Base-by-base conservation (phyloP, 2,329 filamentous ascomycete species). In the Gaeumannomyces tritici region DNA sequence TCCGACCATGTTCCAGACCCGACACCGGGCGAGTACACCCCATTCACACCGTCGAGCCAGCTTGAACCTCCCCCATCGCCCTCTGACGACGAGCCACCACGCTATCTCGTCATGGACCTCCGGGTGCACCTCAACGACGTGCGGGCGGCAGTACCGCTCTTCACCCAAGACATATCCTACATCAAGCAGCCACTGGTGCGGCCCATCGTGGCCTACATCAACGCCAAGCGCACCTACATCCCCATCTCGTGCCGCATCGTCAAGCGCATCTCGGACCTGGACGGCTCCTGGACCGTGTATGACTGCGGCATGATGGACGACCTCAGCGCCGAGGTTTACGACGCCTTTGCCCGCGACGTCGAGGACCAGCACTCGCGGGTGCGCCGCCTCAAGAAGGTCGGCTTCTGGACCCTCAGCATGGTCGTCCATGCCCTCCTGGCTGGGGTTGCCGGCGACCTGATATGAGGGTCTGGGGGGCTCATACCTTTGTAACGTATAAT, bases 121-220 rank as follows among this genome's bases (percentile, higher is more conserved):
- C 87, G 91, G n/a, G 88, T 98, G 65, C 90, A 97, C 71, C 84
- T 99, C 65, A 98, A 97, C 76, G 91, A 97, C 67, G 92, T 97
- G 57, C 91, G 92, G 68, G 95, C 95, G 31, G 88, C 89, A 3
- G 93, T 99, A 1, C 95, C 95, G 0, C 83, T 98, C 60, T 98
- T 99, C 77, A 96, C 90, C 1, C 88, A 86, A 21, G 89, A 97
- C 71, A 84, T 98, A 59, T 96, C 91, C 0, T 99, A 98, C 73
- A 89, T 97, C 70, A 98, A 97, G 75, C 96, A 96, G 73, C 92
- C 95, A 1, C 86, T 98, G 5, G 91, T 98, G 47, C 87, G 95
- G 5, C 95, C 95, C 21, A 99, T 99, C 65, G 93, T 99, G 55
- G 95, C 95, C 8, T 99, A 98, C 73, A 98, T 99, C 76, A 99